These are phyloP conservation scores for Cordyceps cateniannulata DNA, from an alignment of 2,329 filamentous ascomycete species.

Conservation along the genomic window DNA sequence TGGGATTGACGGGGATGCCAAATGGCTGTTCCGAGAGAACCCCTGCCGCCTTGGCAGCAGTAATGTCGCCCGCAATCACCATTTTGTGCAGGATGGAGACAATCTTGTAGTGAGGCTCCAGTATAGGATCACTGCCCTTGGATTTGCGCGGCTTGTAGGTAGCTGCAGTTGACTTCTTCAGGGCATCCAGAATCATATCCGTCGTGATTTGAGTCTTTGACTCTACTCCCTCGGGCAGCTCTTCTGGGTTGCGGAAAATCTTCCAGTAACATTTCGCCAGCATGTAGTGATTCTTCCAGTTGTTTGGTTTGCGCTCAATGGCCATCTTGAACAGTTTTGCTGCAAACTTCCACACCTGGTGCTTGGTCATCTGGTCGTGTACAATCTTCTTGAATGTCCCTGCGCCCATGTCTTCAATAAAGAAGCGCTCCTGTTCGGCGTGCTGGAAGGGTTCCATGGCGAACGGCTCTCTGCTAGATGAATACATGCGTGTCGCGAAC, in stretches of 20 bases:
- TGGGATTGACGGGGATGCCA: slow-evolving; percentile 29
- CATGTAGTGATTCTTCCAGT: slow-evolving; percentile 58
- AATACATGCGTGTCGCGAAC: slow-evolving; percentile 56
- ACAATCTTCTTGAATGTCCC: slow-evolving; percentile 47
- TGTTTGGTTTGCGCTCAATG: slow-evolving; percentile 44
- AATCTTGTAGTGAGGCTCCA: slow-evolving; percentile 92
- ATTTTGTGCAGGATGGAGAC: slow-evolving; percentile 78
- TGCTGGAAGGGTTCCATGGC: slow-evolving; percentile 57
- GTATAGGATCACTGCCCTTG: slow-evolving; percentile 63
- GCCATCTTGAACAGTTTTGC: slow-evolving; percentile 50
- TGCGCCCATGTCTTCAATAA: slow-evolving; percentile 43
- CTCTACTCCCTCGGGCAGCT: slow-evolving; percentile 39
- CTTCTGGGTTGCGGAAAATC: slow-evolving; percentile 47
- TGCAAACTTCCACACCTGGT: slow-evolving; percentile 57
- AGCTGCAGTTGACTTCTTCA: slow-evolving; percentile 46
- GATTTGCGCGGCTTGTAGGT: slow-evolving; percentile 48
- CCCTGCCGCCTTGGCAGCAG: slow-evolving; percentile 41
- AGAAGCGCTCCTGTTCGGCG: slow-evolving; percentile 49
- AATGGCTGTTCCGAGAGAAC: slow-evolving; percentile 52
- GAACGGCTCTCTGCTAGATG: slow-evolving; percentile 55
- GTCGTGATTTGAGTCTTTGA: slow-evolving; percentile 24
- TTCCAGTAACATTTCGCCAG: slow-evolving; percentile 58
- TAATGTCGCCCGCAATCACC: slow-evolving; percentile 48
- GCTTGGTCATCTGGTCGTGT: slow-evolving; percentile 51
- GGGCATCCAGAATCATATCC: slow-evolving; percentile 37